A percentile compares a stretch with the other conserved stretches of the same genome.
These are phyloP conservation scores for Elsinoe fawcettii DNA, from an alignment of 2,329 filamentous ascomycete species.

Conservation along the genomic window DNA sequence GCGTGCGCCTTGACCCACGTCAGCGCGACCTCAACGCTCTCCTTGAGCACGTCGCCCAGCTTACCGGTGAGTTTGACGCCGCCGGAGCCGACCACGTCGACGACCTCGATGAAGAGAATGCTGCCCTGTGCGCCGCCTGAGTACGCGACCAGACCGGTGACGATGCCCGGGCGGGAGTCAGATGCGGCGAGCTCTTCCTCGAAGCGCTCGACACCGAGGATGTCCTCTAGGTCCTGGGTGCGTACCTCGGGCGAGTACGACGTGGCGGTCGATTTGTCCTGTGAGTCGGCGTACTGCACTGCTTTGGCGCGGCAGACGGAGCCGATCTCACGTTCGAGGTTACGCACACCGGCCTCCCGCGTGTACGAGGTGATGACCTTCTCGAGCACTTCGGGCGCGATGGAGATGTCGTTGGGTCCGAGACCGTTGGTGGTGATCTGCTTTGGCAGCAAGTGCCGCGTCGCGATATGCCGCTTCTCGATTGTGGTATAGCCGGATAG, in stretches of 20 bases:
- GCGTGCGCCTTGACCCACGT: slow-evolving; percentile 97
- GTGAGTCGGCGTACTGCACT: slow-evolving; percentile 86
- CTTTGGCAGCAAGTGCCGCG: slow-evolving; percentile 89
- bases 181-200: slow-evolving; percentile 94
- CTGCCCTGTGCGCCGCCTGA: slow-evolving; percentile 85
- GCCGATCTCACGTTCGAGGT: slow-evolving; percentile 90
- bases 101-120: slow-evolving; percentile 96
- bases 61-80: slow-evolving; percentile 93
- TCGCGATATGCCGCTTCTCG: slow-evolving; percentile 92
- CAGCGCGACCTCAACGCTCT: slow-evolving; percentile 90
- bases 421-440: slow-evolving; percentile 89
- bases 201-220: slow-evolving; percentile 86
- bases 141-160: slow-evolving; percentile 94
- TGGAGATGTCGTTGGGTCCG: slow-evolving; percentile 61
- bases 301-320: slow-evolving; percentile 92
- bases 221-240: slow-evolving; percentile 75
- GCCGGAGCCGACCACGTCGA: slow-evolving; percentile 90
- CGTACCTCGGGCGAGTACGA: slow-evolving; percentile 66
- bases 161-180: slow-evolving; percentile 72
- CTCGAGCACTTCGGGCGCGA: slow-evolving; percentile 78
- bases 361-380: slow-evolving; percentile 97
- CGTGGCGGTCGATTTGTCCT: slow-evolving; percentile 59
- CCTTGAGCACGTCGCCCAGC: slow-evolving; percentile 91
- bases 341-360: slow-evolving; percentile 90
- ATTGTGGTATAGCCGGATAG: slow-evolving; percentile 93